A percentile compares a stretch with the other conserved stretches of the same genome.
These are phyloP conservation scores for Prunus fruticosa DNA, from an alignment of 306 rosid species.

Conservation along the genomic window DNA sequence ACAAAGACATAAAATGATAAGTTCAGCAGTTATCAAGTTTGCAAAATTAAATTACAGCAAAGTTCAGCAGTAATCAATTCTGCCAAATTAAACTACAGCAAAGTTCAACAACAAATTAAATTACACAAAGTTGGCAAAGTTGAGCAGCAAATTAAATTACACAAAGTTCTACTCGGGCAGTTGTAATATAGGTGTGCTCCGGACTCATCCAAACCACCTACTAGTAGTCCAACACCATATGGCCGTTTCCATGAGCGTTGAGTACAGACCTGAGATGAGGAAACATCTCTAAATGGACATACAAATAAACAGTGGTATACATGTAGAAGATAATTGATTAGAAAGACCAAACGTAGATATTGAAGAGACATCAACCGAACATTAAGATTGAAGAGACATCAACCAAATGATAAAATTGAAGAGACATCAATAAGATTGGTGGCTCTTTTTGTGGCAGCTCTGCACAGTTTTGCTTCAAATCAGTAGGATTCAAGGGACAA, in stretches of 20 bases:
- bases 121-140: too few species aligned
- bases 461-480: neutral
- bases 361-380: neutral
- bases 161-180: slow-evolving; percentile 99
- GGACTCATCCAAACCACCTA: slow-evolving; percentile 90
- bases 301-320: neutral
- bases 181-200: slow-evolving; percentile 98
- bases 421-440: neutral
- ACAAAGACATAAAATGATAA: too few species aligned
- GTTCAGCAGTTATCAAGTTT: too few species aligned
- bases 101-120: too few species aligned
- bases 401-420: too few species aligned
- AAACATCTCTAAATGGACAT: slow-evolving; percentile 9
- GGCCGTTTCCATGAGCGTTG: slow-evolving; percentile 99
- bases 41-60: too few species aligned
- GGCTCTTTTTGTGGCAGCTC: neutral
- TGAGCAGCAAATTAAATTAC: too few species aligned
- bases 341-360: neutral
- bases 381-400: neutral
- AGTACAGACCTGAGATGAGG: slow-evolving; percentile 79
- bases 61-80: too few species aligned
- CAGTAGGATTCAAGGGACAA: neutral
- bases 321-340: neutral
- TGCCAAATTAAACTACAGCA: too few species aligned
- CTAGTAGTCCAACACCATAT: slow-evolving; percentile 94